A percentile compares a stretch with the other conserved stretches of the same genome.
Evolutionary conservation across 73 alveolate species (phyloP).

Genomic region (Breviolum minutum): DNA sequence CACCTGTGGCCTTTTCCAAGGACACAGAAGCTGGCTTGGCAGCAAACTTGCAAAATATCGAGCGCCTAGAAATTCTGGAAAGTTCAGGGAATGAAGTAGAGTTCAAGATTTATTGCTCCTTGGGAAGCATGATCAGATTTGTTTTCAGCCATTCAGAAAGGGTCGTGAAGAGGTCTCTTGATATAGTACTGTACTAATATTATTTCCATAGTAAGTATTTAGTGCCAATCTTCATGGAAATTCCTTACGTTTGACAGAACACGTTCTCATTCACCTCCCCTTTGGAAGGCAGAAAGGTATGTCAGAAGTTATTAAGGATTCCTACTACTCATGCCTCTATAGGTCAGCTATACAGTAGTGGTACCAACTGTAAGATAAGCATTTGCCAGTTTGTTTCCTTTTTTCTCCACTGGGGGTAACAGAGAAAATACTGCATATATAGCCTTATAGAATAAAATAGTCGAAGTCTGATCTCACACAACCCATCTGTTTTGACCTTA

Average conservation of each 20-base stretch:
- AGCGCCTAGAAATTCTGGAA: constrained; percentile 43
- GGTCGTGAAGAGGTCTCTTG: not conserved
- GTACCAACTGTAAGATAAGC: too few species aligned
- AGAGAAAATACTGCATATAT: too few species aligned
- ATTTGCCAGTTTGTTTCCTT: too few species aligned
- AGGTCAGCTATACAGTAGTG: too few species aligned
- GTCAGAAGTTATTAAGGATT: too few species aligned
- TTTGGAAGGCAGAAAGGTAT: too few species aligned
- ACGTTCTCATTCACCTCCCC: too few species aligned
- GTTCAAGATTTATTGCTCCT: constrained; percentile 27
- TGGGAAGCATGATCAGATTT: not conserved
- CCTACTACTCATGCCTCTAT: too few species aligned
- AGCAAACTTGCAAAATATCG: not conserved
- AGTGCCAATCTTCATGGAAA: not conserved
- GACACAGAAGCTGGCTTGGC: constrained; percentile 12
- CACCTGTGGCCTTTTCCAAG: not conserved
- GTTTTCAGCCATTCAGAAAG: not conserved
- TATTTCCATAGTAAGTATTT: not conserved
- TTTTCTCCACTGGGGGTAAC: too few species aligned
- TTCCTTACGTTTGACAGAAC: not conserved
- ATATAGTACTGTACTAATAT: not conserved
- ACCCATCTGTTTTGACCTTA: not conserved
- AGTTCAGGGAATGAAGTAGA: constrained; percentile 61
- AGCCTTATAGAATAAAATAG: too few species aligned
- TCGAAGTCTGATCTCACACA: too few species aligned